A percentile compares a stretch with the other conserved stretches of the same genome.
These are phyloP conservation scores for Bryoerythrophyllum caledonicum DNA, from an alignment of 225 moss, liverwort and hornwort genomes.

Conservation along the genomic window DNA sequence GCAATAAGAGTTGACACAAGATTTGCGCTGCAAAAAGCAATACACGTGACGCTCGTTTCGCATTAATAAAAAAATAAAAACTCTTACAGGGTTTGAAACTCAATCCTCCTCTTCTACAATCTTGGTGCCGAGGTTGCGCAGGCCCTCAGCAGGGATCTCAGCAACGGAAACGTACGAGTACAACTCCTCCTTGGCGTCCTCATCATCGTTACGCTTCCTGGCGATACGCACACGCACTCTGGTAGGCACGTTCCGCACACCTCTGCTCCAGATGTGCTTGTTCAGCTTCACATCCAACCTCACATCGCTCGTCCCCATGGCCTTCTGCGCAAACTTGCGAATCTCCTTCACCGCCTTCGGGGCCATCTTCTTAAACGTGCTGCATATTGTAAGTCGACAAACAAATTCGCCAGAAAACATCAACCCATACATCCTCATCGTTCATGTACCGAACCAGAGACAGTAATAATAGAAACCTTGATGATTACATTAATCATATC, in stretches of 20 bases:
- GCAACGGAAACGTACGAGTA: constrained; percentile 57
- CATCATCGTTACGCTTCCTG: constrained; percentile 62
- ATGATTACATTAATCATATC: background rate
- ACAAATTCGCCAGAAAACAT: background rate
- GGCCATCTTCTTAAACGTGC: constrained; percentile 66
- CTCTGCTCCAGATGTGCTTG: constrained; percentile 62
- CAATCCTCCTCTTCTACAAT: constrained; percentile 61
- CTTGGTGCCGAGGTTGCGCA: constrained; percentile 58
- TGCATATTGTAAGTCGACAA: constrained; percentile 20
- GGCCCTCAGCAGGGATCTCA: constrained; percentile 44
- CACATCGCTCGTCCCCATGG: constrained; percentile 58
- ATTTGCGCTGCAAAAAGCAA: constrained; percentile 19
- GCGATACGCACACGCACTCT: constrained; percentile 60
- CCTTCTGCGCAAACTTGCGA: constrained; percentile 54
- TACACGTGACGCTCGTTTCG: background rate
- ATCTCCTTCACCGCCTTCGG: constrained; percentile 65
- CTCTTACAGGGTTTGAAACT: constrained; percentile 10
- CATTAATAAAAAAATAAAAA: constrained; percentile 15
- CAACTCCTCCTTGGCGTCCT: constrained; percentile 63
- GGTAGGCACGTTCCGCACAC: constrained; percentile 55
- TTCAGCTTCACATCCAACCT: constrained; percentile 65
- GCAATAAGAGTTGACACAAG: constrained; percentile 6
- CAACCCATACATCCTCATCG: background rate
- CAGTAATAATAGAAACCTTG: background rate
- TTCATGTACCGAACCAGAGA: background rate